Base-by-base conservation (phyloP, 164 flowering plant genomes). In the Sextonia rubra region DNA sequence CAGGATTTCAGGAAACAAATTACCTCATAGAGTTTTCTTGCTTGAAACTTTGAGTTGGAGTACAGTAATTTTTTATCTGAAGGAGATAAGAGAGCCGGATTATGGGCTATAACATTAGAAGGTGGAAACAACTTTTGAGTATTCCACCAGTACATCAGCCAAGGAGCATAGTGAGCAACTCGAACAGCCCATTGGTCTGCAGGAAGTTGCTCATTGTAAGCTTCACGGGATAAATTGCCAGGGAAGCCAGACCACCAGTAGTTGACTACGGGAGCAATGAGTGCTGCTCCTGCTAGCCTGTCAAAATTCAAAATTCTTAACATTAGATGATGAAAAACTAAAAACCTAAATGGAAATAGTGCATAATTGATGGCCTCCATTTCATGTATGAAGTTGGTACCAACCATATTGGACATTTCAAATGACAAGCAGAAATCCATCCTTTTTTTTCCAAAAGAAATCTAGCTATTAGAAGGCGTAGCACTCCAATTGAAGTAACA, bases 161-260 rank as follows among this genome's bases (percentile, higher is more conserved):
- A 88, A 3, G 97, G 97, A 1, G 82, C 47, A 66, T 93, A 83
- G 74, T 91, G 98, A 76, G 82, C 77, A 22, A 93, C 88, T 48
- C 93, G 75, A 48, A 86, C 74, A 1, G 87, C 68, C 94, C 95
- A 88, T 73, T 88, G 93, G 76, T 91, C 96, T 32, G 68, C 85
- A 9, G 32, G 47, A 9, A 78, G 66, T 66, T 84, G 91, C 71
- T 76, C 63, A 48, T 78, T 2, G 73, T 72, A 89, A 9, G 86
- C 92, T 76, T 88, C 89, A 4, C 61, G 85, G 15, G 94, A 82
- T 74, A 91, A 69, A 77, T 87, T 85, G 60, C 86, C 77, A 15
- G 98, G 98, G 61, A 91, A 79, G 25, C 86, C 83, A 64, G 85
- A 77, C 98, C 98, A 94, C 97, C 98, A 91, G 80, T 87, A 89